These are phyloP conservation scores for Dryadomyces sulphureus DNA, from an alignment of 2,329 filamentous ascomycete genomes.

Conservation along the genomic window DNA sequence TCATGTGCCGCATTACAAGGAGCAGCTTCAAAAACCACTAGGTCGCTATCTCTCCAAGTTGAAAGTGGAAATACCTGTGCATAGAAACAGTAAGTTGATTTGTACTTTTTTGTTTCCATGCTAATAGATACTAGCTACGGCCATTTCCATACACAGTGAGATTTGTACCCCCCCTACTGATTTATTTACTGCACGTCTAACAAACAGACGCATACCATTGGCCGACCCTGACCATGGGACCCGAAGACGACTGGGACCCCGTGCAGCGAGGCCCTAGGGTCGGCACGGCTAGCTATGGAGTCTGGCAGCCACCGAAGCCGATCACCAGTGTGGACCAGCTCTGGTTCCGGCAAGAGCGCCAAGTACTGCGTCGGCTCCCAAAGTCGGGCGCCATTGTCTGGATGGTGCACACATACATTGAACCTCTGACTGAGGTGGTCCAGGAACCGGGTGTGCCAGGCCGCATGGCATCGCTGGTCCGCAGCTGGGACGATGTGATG, in stretches of 20 bases:
- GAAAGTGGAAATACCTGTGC: neutral
- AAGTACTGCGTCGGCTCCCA: neutral
- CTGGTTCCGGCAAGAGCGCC: slow-evolving; percentile 1
- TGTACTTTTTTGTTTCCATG: neutral
- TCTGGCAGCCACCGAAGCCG: neutral
- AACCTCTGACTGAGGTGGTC: neutral
- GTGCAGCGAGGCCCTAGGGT: neutral
- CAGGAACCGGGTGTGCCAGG: neutral
- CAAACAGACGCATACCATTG: neutral
- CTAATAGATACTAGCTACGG: neutral
- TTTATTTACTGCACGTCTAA: too few species aligned
- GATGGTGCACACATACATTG: slow-evolving; percentile 1
- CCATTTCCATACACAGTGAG: neutral
- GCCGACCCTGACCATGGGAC: neutral
- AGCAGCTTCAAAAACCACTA: neutral
- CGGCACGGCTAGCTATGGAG: neutral
- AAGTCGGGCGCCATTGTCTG: neutral
- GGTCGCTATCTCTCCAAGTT: neutral
- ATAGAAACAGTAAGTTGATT: neutral
- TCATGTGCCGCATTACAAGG: neutral
- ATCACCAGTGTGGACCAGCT: neutral
- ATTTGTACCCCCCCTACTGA: neutral
- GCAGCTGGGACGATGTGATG: neutral
- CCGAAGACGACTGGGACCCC: slow-evolving; percentile 1
- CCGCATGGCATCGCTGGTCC: neutral